These are phyloP conservation scores for Acer yangbiense DNA, from an alignment of 345 rosid genomes.

Conservation along the genomic window DNA sequence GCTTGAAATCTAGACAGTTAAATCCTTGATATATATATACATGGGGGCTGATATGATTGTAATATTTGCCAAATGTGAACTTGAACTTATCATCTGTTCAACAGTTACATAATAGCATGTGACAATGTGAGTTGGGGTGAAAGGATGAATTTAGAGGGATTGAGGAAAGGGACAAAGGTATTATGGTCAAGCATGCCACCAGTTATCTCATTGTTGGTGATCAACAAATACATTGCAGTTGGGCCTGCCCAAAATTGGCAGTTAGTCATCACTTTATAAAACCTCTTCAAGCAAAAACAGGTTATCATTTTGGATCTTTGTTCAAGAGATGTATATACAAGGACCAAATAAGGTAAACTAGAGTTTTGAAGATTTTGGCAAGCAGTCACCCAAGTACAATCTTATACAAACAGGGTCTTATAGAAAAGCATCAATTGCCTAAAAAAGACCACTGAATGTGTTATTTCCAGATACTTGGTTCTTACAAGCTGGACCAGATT, in stretches of 20 bases:
- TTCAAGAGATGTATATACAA: too few relatives aligned
- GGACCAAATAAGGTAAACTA: neutral
- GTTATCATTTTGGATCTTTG: too few relatives aligned
- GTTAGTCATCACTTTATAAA: neutral
- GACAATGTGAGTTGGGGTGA: neutral
- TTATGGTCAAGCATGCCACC: neutral
- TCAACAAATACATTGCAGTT: neutral
- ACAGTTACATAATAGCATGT: too few relatives aligned
- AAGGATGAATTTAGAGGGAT: neutral
- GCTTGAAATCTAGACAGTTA: neutral
- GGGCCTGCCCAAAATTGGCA: neutral
- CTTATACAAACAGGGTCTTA: too few relatives aligned
- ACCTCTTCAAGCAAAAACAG: neutral
- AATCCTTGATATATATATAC: neutral
- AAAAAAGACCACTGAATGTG: neutral
- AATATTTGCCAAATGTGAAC: too few relatives aligned
- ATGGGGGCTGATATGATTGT: too few relatives aligned
- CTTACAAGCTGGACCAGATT: neutral
- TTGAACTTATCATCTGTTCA: too few relatives aligned
- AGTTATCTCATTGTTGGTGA: neutral
- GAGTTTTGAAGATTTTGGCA: neutral
- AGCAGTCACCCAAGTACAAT: neutral
- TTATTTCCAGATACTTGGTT: neutral
- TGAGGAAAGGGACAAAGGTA: too few relatives aligned
- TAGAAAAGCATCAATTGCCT: too few relatives aligned